These are phyloP conservation scores for Spinacia oleracea DNA, from an alignment of 179 eudicot genomes.

Conservation along the genomic window DNA sequence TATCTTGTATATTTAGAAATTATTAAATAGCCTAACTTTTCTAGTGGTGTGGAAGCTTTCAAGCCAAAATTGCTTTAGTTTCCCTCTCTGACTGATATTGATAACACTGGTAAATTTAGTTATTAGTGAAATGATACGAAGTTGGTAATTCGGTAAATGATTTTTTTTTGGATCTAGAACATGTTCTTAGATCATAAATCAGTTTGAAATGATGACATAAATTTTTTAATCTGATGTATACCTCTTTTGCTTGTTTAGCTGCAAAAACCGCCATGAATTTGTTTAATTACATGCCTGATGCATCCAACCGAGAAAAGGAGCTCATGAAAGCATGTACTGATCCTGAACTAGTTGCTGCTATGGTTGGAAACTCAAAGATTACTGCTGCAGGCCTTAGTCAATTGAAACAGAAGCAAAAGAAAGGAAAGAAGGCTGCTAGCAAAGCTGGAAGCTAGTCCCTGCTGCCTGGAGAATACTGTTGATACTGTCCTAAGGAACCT, in stretches of 20 bases:
- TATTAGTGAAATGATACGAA: background rate
- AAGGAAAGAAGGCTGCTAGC: slow-evolving; percentile 67
- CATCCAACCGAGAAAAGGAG: slow-evolving; percentile 82
- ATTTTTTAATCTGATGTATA: background rate
- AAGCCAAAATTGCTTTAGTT: background rate
- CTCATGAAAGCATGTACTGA: slow-evolving; percentile 97
- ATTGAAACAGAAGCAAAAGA: slow-evolving; percentile 94
- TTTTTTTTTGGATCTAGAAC: background rate
- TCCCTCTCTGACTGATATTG: background rate
- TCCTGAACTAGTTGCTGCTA: slow-evolving; percentile 91
- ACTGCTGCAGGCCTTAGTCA: slow-evolving; percentile 85
- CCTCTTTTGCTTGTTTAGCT: slow-evolving; percentile 46
- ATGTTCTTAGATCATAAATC: background rate
- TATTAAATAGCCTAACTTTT: background rate
- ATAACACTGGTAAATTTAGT: background rate
- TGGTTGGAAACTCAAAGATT: slow-evolving; percentile 80
- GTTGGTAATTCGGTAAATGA: background rate
- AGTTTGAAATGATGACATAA: background rate
- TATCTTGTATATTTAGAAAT: background rate
- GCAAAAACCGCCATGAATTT: slow-evolving; percentile 93
- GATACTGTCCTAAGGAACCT: background rate
- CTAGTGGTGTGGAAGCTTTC: background rate
- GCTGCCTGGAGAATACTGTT: background rate
- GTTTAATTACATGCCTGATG: slow-evolving; percentile 80
- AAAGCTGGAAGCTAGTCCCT: slow-evolving; percentile 31